phyloP scores from a whole-genome alignment of 129 eudicot species.

The Lonicera japonica region DNA sequence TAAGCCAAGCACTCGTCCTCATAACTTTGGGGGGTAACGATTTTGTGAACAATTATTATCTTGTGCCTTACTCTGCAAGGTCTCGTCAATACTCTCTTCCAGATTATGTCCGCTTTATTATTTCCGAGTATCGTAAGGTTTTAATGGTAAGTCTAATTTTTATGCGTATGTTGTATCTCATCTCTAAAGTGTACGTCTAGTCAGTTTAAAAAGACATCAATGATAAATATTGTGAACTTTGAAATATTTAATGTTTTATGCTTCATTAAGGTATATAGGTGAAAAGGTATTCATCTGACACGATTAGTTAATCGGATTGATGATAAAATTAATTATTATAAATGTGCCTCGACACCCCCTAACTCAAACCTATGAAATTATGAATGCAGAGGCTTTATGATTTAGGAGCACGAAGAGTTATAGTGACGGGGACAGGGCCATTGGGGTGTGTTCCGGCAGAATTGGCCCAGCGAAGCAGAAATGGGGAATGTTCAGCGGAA shows the following conservation, averaged over 20 bases:
- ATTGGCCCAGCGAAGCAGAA: slow-evolving; percentile 7
- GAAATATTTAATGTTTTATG: no score
- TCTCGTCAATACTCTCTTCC: slow-evolving; percentile 18
- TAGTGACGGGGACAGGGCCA: slow-evolving; percentile 19
- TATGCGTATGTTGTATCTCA: neutral
- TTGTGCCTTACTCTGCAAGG: slow-evolving; percentile 12
- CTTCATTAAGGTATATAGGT: no score
- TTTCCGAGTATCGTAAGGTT: slow-evolving; percentile 11
- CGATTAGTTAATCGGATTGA: neutral
- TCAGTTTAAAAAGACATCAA: no score
- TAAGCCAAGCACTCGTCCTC: slow-evolving; percentile 14
- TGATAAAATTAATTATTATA: no score
- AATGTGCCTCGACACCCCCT: no score
- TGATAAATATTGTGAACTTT: no score
- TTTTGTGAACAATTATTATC: slow-evolving; percentile 14
- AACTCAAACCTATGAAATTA: neutral
- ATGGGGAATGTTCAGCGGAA: slow-evolving; percentile 14
- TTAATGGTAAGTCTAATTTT: neutral
- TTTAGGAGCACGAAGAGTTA: slow-evolving; percentile 12
- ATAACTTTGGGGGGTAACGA: slow-evolving; percentile 18
- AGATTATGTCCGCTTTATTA: slow-evolving; percentile 7
- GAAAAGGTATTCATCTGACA: neutral
- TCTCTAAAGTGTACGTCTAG: neutral
- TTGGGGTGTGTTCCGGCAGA: slow-evolving; percentile 19
- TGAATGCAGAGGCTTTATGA: slow-evolving; percentile 9